Base-by-base conservation (phyloP, 805 yeast species). In the Saccharomycopsis sp. region DNA sequence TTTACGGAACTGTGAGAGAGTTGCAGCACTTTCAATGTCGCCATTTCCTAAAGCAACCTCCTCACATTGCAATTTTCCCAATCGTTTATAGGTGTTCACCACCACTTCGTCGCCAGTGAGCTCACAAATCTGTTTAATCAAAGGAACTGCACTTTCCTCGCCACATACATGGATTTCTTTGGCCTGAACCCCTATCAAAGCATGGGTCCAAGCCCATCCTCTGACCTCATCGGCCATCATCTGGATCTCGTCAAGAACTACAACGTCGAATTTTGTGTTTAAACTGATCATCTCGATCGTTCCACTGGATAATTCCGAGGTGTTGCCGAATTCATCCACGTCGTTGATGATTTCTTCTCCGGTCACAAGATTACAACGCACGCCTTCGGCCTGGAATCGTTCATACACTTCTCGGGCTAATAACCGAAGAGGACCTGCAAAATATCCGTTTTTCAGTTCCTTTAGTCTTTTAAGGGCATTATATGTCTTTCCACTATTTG, bases 151-250 rank as follows among this genome's bases (percentile, higher is more conserved):
- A 65, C 94, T 82, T 57, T 82, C 87, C 68, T 94, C 99, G 44
- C 99, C 99, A 73, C 99, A 94, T 3, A 93, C 68, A 73, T 94
- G 98, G 1, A 94, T 75, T 63, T 90, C 96, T 57, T 83, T 83
- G 2, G 97, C 96, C 60, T 81, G 80, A 0, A 85, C 94, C 2
- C 98, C 98, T 38, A 94, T 73, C 1, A 94, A 73, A 0, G 96
- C 97, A 64, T 84, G 83, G 0, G 97, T 87, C 98, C 99, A 94
- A 0, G 97, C 96, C 74, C 88, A 84, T 0, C 99, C 99, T 63
- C 99, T 73, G 17, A 73, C 73, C 5, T 75, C 74, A 67, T 92
- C 97, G 1, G 82, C 83, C 64, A 94, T 83, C 98, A 94, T 91
- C 70, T 94, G 99, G 63, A 94, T 93, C 69, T 94, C 99, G 74